Base-by-base conservation (phyloP, 2,329 filamentous ascomycete genomes). In the Allantophomopsis lycopodina region DNA sequence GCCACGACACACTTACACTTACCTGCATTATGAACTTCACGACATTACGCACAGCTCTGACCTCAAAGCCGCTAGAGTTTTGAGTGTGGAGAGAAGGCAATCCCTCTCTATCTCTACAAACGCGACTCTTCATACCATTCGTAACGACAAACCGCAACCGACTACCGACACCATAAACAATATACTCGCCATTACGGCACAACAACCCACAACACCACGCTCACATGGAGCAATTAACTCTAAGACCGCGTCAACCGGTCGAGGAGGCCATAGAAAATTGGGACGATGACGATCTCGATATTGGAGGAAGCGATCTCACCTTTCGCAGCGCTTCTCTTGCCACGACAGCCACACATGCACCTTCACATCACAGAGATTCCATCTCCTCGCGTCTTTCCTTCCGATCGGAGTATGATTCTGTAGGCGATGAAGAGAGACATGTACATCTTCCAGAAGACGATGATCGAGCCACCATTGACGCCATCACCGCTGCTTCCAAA, bases 341-440 rank as follows among this genome's bases (percentile, higher is more conserved):
- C 33, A 67, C 68, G 20, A 63, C 60, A 31, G 54, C 61, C 30
- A 57, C 58, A 42, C 66, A 63, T 42, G 55, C 57, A 28, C 60
- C 61, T 21, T 61, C 62, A 43, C 71, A 76, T 45, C 72, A 75
- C 44, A 75, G 83, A 46, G 82, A 87, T 51, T 87, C 83, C 14
- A 76, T 82, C 41, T 94, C 88, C 1, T 94, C 84, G 42, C 81
- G 84, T 50, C 64, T 78, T 48, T 93, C 87, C 14, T 75, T 86
- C 51, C 81, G 81, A 50, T 94, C 85, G 40, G 88, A 93, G 54
- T 73, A 86, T 36, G 81, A 85, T 39, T 85, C 80, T 1, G 66
- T 76, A 47, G 83, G 78, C 44, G 85, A 93, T 52, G 86, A 94
- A 52, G 86, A 94, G 60, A 87, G 79, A 66, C 86, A 95, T 50